phyloP scores from a whole-genome alignment of 495 filamentous ascomycete genomes.

The Copromyces sp. region DNA sequence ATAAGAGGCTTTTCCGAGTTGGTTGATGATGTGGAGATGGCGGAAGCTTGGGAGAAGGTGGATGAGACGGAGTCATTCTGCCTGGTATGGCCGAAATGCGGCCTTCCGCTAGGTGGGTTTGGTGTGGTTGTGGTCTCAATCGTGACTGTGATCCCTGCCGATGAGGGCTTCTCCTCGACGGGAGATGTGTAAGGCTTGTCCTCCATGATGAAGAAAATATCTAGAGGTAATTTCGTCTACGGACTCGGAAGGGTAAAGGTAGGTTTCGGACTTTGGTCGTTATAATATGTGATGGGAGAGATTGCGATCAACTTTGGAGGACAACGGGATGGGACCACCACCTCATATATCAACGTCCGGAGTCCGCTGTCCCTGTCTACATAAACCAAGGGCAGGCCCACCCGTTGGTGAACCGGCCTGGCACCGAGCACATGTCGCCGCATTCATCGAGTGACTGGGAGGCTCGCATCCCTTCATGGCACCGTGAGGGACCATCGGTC shows the following conservation, averaged over 20 bases:
- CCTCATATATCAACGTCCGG: neutral
- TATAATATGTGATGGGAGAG: neutral
- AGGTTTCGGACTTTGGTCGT: neutral
- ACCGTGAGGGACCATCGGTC: neutral
- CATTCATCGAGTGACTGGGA: neutral
- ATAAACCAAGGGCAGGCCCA: neutral
- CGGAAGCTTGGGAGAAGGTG: neutral
- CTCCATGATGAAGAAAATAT: neutral
- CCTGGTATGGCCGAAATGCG: neutral
- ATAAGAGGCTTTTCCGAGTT: neutral
- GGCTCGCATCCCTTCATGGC: neutral
- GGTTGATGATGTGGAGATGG: neutral
- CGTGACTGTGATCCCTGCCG: neutral
- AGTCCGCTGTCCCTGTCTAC: neutral
- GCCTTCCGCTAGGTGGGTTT: neutral
- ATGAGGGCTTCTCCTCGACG: neutral
- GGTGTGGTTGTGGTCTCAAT: neutral
- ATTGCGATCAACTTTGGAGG: neutral
- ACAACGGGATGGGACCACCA: neutral
- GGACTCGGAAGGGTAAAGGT: neutral
- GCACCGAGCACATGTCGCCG: neutral
- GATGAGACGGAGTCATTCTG: neutral
- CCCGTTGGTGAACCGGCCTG: neutral
- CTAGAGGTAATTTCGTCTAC: neutral
- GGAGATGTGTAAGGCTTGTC: neutral